Evolutionary conservation across 2,329 filamentous ascomycete species (phyloP).

Genomic region (Neoscytalidium dimidiatum): DNA sequence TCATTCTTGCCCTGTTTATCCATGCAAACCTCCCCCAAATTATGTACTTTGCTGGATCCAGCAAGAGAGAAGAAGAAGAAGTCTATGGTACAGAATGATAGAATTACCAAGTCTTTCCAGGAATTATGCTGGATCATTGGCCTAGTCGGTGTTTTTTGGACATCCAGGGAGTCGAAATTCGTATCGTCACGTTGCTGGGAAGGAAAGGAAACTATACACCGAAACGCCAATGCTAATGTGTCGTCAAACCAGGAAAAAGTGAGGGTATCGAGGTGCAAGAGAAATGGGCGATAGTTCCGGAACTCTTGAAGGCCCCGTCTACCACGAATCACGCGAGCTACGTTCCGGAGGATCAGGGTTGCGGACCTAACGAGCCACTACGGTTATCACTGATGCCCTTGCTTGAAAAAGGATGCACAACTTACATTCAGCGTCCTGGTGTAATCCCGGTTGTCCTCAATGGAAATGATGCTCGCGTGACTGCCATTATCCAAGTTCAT

Average conservation of each 20-base stretch:
- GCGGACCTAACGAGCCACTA: slow-evolving; percentile 26
- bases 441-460: slow-evolving; percentile 51
- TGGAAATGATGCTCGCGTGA: slow-evolving; percentile 47
- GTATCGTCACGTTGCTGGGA: slow-evolving; percentile 10
- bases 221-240: slow-evolving; percentile 21
- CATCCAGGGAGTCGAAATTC: slow-evolving; percentile 3
- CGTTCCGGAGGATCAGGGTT: slow-evolving; percentile 33
- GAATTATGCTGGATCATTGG: background rate
- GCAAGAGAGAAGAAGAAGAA: slow-evolving; percentile 13
- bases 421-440: slow-evolving; percentile 49
- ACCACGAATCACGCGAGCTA: slow-evolving; percentile 11
- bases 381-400: slow-evolving; percentile 11
- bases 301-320: background rate
- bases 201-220: background rate
- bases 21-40: background rate
- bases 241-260: slow-evolving; percentile 16
- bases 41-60: slow-evolving; percentile 16
- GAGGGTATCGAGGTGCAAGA: slow-evolving; percentile 16
- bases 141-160: slow-evolving; percentile 9
- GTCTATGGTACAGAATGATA: slow-evolving; percentile 20
- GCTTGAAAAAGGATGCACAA: background rate
- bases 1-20: background rate
- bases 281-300: slow-evolving; percentile 14
- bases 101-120: slow-evolving; percentile 10
- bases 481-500: slow-evolving; percentile 50